phyloP scores from a whole-genome alignment of 148 eudicot genomes.

The Rheum nobile region DNA sequence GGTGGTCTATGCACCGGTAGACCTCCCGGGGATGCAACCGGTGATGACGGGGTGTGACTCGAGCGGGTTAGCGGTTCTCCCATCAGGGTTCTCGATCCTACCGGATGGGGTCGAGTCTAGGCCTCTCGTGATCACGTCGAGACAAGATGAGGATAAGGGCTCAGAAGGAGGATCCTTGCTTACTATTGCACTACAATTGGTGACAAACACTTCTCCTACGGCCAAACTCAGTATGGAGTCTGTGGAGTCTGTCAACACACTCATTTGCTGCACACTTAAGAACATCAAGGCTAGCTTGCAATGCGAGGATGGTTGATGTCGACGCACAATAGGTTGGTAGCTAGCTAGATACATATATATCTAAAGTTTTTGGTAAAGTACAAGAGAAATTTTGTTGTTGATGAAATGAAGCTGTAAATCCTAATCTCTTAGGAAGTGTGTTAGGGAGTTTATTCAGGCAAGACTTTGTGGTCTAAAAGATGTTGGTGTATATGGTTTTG shows the following conservation, averaged over 20 bases:
- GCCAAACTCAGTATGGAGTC: slow-evolving; percentile 54
- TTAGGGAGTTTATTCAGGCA: slow-evolving; percentile 1
- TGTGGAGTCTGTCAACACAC: slow-evolving; percentile 58
- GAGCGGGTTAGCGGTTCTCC: slow-evolving; percentile 1
- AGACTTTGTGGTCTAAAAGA: not conserved
- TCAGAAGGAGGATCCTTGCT: slow-evolving; percentile 83
- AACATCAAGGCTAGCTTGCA: slow-evolving; percentile 71
- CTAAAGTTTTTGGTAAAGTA: not conserved
- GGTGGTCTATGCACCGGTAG: slow-evolving; percentile 9
- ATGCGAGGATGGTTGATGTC: slow-evolving; percentile 57
- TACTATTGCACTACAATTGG: slow-evolving; percentile 70
- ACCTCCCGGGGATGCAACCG: not conserved
- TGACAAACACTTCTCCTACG: slow-evolving; percentile 54
- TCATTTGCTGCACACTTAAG: slow-evolving; percentile 51
- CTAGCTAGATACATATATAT: slow-evolving; percentile 12
- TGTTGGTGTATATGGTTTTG: slow-evolving; percentile 4
- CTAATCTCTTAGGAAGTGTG: slow-evolving; percentile 5
- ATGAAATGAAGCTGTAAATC: slow-evolving; percentile 4
- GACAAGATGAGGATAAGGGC: slow-evolving; percentile 39
- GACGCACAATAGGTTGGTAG: not conserved
- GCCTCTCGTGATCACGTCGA: not conserved
- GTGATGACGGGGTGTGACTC: slow-evolving; percentile 4
- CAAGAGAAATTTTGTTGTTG: slow-evolving; percentile 4
- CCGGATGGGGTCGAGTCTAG: slow-evolving; percentile 5
- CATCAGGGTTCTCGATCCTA: slow-evolving; percentile 7